Percentiles rank a stretch among this genome's conserved stretches.
These are phyloP conservation scores for Nemophila menziesii DNA, from an alignment of 257 asterid species.

Conservation along the genomic window DNA sequence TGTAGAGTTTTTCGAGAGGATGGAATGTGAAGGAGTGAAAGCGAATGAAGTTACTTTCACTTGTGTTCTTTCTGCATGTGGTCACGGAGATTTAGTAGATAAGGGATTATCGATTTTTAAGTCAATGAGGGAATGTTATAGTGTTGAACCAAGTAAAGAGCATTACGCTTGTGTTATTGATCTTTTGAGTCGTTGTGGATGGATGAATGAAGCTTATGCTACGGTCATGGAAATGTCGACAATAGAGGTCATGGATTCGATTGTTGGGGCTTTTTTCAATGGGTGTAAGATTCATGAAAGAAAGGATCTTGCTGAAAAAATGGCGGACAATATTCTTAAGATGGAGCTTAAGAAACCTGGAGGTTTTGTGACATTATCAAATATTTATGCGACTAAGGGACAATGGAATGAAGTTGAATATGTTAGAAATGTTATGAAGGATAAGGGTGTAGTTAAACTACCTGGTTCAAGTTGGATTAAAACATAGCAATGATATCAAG, in stretches of 20 bases:
- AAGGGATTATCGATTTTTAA: constrained; percentile 36
- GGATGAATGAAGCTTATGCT: constrained; percentile 38
- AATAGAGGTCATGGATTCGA: constrained; percentile 26
- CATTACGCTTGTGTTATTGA: constrained; percentile 45
- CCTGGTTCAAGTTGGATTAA: constrained; percentile 40
- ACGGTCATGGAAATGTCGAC: constrained; percentile 24
- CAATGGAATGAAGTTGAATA: constrained; percentile 45
- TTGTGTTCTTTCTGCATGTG: constrained; percentile 39
- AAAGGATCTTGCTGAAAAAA: constrained; percentile 49
- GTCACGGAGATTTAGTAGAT: constrained; percentile 44
- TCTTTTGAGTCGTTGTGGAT: constrained; percentile 45
- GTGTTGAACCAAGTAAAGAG: constrained; percentile 28
- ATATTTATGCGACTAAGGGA: constrained; percentile 46
- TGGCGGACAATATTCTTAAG: constrained; percentile 12
- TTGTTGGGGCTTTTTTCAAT: constrained; percentile 44
- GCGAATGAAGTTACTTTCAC: constrained; percentile 42
- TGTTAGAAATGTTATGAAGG: constrained; percentile 43
- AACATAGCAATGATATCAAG: no score
- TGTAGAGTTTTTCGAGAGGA: constrained; percentile 30
- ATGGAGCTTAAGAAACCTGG: constrained; percentile 33
- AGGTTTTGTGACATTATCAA: constrained; percentile 37
- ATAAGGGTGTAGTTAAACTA: constrained; percentile 26
- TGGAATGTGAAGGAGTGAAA: constrained; percentile 29
- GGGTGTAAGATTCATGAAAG: constrained; percentile 48
- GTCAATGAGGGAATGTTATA: constrained; percentile 19